Evolutionary conservation across 495 filamentous ascomycete genomes (phyloP), one percentile per base, ranked within the genome.

Genomic region (Aspergillus wentii): DNA sequence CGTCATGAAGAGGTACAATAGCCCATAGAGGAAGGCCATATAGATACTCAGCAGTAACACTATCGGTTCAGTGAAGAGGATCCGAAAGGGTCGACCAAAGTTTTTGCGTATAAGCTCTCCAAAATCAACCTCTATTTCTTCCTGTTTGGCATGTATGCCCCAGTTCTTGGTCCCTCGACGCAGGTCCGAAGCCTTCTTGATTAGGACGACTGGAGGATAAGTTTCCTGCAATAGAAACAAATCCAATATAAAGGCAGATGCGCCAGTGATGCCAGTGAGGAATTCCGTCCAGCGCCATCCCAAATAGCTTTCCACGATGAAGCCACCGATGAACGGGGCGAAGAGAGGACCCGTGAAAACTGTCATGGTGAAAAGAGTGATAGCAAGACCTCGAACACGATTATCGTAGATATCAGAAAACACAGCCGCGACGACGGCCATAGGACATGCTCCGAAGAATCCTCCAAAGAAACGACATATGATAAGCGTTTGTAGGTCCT

Each of bases 131-230:
- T 92, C 86, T 41, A 92, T 91, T 66, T 94, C 88, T 54, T 94
- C 89, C 57, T 94, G 86, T 54, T 89, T 94, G 31, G 88, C 86
- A 63, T 94, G 88, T 45, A 95, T 94, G 30, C 86, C 89, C 88
- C 88, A 94, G 64, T 94, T 94, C 54, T 79, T 76, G 5, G 89
- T 94, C 30, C 83, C 65, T 8, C 86, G 84, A 32, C 89, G 83
- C 15, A 95, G 70, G 38, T 89, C 80, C 1, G 74, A 57, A 4
- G 88, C 89, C 61, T 94, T 94, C 17, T 65, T 56, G 33, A 92
- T 74, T 0, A 94, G 71, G 35, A 94, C 80, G 3, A 86, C 67
- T 0, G 88, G 87, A 13, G 88, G 86, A 51, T 94, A 95, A 1
- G 88, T 86, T 62, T 95, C 88, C 44, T 77, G 41, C 19, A 94